Conservation (phyloP, 108 stramenopile genomes). For the Nitzschia sp. region DNA sequence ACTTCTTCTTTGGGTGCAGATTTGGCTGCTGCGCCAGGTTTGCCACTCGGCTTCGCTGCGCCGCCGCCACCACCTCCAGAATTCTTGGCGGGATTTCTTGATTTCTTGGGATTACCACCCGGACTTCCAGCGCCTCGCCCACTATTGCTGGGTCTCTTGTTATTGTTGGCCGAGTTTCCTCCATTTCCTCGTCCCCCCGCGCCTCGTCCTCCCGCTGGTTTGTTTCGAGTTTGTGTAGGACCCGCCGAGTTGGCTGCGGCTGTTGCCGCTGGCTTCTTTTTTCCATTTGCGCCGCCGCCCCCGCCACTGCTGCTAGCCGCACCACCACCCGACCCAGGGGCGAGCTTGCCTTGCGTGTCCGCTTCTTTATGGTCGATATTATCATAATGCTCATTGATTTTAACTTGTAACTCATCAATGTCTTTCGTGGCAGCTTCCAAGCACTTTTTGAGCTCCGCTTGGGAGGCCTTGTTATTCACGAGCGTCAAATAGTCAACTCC, state of each 20-base stretch:
- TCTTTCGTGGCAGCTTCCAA: slow-evolving; percentile 12
- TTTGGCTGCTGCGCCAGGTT: neutral
- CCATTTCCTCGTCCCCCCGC: no score
- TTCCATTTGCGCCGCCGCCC: neutral
- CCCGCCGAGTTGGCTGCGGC: neutral
- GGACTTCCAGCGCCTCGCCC: neutral
- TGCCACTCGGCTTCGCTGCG: neutral
- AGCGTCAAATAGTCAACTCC: slow-evolving; percentile 34
- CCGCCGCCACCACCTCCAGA: slow-evolving; percentile 5
- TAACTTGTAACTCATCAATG: slow-evolving; percentile 6
- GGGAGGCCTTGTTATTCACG: slow-evolving; percentile 18
- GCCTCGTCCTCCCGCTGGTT: neutral
- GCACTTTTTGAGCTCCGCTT: slow-evolving; percentile 12
- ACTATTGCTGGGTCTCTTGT: neutral
- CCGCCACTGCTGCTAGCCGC: neutral
- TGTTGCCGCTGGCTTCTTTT: neutral
- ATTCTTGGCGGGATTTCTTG: neutral
- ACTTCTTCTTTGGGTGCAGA: slow-evolving; percentile 8
- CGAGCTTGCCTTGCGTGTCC: neutral
- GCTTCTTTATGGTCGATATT: slow-evolving; percentile 17
- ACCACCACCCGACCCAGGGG: neutral
- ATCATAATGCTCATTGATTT: slow-evolving; percentile 24
- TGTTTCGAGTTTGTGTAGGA: neutral
- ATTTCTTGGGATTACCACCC: neutral
- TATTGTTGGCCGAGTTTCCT: no score